Evolutionary conservation across 2,329 filamentous ascomycete genomes (phyloP).

Genomic region (Xylariaceae sp.): DNA sequence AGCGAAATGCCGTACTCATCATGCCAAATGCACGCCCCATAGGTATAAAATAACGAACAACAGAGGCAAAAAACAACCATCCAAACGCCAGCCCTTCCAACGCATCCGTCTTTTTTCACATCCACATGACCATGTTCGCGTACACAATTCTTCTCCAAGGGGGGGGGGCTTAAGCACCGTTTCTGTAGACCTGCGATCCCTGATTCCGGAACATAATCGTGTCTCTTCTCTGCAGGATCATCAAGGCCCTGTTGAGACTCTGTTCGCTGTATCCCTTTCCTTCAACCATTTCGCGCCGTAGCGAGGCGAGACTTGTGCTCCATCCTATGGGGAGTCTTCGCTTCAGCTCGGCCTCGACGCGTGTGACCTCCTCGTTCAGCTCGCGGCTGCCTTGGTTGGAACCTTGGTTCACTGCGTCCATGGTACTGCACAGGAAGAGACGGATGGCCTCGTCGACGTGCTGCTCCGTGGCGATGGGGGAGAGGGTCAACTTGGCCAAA

Average conservation of each 20-base stretch:
- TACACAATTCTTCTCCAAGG: not conserved
- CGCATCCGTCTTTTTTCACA: constrained; percentile 1
- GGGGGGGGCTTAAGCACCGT: constrained; percentile 51
- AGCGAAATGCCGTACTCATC: constrained; percentile 6
- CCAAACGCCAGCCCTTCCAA: constrained; percentile 17
- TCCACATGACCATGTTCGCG: not conserved
- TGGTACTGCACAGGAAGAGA: constrained; percentile 90
- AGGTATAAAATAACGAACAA: not conserved
- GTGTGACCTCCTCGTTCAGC: constrained; percentile 81
- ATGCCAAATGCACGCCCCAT: constrained; percentile 3
- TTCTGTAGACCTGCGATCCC: constrained; percentile 65
- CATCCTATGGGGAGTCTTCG: constrained; percentile 87
- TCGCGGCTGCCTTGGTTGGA: constrained; percentile 79
- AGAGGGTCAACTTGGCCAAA: constrained; percentile 83
- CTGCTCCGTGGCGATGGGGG: constrained; percentile 77
- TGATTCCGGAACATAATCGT: constrained; percentile 78
- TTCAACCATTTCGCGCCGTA: constrained; percentile 87
- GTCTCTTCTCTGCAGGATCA: constrained; percentile 81
- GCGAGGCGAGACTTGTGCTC: constrained; percentile 82
- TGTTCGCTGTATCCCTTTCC: constrained; percentile 86
- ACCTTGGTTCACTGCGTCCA: constrained; percentile 94
- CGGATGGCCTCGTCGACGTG: constrained; percentile 98
- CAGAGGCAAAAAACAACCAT: not conserved
- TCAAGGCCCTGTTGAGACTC: constrained; percentile 74
- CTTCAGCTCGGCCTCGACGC: constrained; percentile 84